A percentile compares a stretch with the other conserved stretches of the same genome.
These are phyloP conservation scores for Fusarium multiceps DNA, from an alignment of 2,329 filamentous ascomycete genomes.

Conservation along the genomic window DNA sequence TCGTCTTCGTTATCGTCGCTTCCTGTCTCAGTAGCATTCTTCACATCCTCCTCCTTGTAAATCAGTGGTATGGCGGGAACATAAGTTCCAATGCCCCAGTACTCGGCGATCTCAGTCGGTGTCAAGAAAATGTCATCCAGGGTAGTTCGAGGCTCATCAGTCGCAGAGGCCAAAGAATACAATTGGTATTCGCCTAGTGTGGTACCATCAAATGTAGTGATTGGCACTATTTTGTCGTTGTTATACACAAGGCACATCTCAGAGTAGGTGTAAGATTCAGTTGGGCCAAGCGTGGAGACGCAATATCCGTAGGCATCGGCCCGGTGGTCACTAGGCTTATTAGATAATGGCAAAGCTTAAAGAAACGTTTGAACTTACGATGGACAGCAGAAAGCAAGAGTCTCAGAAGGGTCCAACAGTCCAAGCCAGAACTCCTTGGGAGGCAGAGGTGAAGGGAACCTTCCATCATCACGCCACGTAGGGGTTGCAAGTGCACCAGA, in stretches of 20 bases:
- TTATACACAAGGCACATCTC: neutral
- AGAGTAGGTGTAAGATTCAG: neutral
- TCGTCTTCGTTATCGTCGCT: neutral
- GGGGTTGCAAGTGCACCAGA: neutral
- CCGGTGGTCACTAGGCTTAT: neutral
- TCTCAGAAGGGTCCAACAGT: slow-evolving; percentile 7
- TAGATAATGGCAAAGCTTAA: neutral
- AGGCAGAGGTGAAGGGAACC: neutral
- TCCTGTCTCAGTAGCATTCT: neutral
- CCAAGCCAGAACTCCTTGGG: slow-evolving; percentile 2
- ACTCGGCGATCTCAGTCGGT: neutral
- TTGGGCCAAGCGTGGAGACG: neutral
- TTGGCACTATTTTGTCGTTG: neutral
- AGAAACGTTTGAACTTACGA: neutral
- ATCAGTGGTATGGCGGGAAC: neutral
- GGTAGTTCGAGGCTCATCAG: neutral
- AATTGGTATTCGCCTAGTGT: neutral
- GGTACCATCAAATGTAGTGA: neutral
- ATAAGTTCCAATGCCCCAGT: neutral
- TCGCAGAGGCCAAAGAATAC: neutral
- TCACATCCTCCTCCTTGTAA: neutral
- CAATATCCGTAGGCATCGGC: neutral
- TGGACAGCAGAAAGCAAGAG: slow-evolving; percentile 4
- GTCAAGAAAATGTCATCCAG: neutral
- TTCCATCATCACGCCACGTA: neutral